Evolutionary conservation across 202 grass and related monocot genomes (phyloP).

Genomic region (Setaria italica): DNA sequence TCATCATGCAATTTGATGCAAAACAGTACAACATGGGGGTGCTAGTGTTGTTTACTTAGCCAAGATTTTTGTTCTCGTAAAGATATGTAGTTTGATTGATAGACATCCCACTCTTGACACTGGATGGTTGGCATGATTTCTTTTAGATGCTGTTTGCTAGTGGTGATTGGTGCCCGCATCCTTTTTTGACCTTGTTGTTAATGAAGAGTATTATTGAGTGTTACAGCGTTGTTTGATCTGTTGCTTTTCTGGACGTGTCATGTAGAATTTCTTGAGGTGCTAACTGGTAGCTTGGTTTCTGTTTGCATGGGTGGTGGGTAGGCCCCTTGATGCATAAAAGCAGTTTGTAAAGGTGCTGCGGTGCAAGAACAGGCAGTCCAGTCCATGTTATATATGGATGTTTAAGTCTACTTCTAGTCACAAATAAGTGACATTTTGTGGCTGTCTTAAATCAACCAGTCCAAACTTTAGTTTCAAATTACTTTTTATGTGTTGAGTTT

Average conservation of each 20-base stretch:
- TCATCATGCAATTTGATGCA: no score
- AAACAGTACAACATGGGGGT: constrained; percentile 28
- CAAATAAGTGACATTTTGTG: no score
- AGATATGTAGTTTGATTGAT: background rate
- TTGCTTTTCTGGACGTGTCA: background rate
- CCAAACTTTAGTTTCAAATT: no score
- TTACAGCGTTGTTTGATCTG: background rate
- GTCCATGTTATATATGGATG: background rate
- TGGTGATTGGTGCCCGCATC: background rate
- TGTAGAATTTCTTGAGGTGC: background rate
- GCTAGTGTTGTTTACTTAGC: background rate
- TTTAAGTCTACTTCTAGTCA: no score
- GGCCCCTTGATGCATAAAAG: background rate
- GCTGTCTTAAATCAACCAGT: no score
- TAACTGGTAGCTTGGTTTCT: background rate
- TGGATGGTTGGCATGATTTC: no score
- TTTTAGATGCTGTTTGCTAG: background rate
- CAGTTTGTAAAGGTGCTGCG: background rate
- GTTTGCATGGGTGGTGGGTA: background rate
- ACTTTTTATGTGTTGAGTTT: no score
- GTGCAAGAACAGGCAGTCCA: background rate
- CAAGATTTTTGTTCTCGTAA: background rate
- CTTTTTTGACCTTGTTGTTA: background rate
- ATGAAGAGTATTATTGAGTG: background rate
- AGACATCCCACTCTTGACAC: no score